phyloP scores from a whole-genome alignment of 208 protist genomes.

The Crithidia acanthocephali region DNA sequence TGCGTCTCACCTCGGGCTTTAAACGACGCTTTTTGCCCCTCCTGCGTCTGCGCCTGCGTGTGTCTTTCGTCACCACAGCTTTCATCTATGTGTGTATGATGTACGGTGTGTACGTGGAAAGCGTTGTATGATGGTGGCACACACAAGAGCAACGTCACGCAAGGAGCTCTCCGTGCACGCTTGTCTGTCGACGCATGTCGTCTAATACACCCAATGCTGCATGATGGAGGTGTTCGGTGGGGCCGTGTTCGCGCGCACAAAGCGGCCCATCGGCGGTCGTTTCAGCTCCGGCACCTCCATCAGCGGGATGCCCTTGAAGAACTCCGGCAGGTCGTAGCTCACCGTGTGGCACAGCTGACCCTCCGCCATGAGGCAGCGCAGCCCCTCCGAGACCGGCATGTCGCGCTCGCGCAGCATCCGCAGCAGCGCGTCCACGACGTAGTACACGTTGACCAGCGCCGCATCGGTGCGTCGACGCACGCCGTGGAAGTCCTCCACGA shows the following conservation, averaged over 20 bases:
- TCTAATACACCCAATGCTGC: slow-evolving; percentile 86
- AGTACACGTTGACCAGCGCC: slow-evolving; percentile 90
- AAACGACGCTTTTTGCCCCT: too few relatives aligned
- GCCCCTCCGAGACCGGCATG: slow-evolving; percentile 50
- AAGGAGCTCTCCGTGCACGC: too few relatives aligned
- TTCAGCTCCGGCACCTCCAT: slow-evolving; percentile 78
- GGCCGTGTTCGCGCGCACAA: slow-evolving; percentile 61
- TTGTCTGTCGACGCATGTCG: background rate
- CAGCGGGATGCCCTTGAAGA: slow-evolving; percentile 76
- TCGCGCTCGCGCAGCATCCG: slow-evolving; percentile 40
- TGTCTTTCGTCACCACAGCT: too few relatives aligned
- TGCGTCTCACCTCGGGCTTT: too few relatives aligned
- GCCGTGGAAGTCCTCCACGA: slow-evolving; percentile 91
- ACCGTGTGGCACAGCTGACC: slow-evolving; percentile 71
- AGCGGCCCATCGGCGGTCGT: slow-evolving; percentile 77
- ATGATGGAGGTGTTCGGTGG: slow-evolving; percentile 69
- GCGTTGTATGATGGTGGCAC: too few relatives aligned
- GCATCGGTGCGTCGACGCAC: slow-evolving; percentile 60
- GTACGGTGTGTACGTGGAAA: too few relatives aligned
- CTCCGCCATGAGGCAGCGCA: slow-evolving; percentile 56
- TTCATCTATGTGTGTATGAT: too few relatives aligned
- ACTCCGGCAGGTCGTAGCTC: slow-evolving; percentile 57
- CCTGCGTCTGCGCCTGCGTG: too few relatives aligned
- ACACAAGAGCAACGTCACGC: background rate
- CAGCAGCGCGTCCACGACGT: slow-evolving; percentile 80